Evolutionary conservation across 352 stramenopile species (phyloP), one percentile per base, ranked within the genome.

Genomic region (Peronospora belbahrii): DNA sequence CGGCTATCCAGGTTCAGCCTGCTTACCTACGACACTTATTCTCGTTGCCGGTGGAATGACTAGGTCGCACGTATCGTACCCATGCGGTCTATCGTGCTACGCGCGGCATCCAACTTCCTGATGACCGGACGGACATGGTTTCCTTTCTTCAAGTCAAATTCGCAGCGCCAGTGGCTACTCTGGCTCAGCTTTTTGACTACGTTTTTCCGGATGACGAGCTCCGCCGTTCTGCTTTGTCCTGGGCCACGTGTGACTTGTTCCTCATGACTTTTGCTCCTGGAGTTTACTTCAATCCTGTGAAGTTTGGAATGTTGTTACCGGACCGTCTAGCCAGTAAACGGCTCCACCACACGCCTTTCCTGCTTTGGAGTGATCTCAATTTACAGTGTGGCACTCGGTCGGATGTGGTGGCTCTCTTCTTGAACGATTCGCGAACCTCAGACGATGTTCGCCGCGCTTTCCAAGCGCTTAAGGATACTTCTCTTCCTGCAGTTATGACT

Each of bases 271-370:
- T 45, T 19, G 19, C 48, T 13, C 48, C 48, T 17, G 31, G 5
- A 0, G 7, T 49, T 6, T 56, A 56, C 33, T 30, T 49, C 2
- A 39, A 56, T 13, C 40, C 48, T 8, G n/a, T 49, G 1, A 56
- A 56, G 25, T 14, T 55, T n/a, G 24, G 18, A 3, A 18, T 33
- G 9, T 14, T 30, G 6, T 3, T 23, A 13, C 17, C 15, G 4
- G 4, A 17, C 2, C 3, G 3, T 15, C 8, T 23, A 1, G 4
- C 0, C 0, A 8, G 18, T n/a, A 41, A 25, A 6, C 18, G 15
- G 1, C 15, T 41, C 2, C 0, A 8, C 15, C 2, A 0, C 2
- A 28, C 48, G 0, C 39, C 31, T 1, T 56, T 49, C 24, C 6
- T 45, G 9, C 18, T 56, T 0, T 56, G 48, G 48, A 33, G 39